Evolutionary conservation across 176 grass and related monocot genomes (phyloP), one percentile per base, ranked within the genome.

Genomic region (Panicum miliaceum): DNA sequence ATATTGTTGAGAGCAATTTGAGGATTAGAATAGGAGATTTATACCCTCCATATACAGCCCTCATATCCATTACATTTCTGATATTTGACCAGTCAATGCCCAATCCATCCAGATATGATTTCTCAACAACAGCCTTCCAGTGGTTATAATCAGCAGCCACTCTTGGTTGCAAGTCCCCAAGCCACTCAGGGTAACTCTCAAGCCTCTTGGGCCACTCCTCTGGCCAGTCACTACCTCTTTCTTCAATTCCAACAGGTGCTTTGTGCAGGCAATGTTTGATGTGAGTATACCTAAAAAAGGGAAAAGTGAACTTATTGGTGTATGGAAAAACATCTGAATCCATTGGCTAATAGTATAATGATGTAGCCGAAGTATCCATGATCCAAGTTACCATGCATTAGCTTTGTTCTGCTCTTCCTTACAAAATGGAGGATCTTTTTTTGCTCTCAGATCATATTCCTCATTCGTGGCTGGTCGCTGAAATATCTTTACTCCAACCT

Each of bases 161-260:
- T 54, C 81, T 90, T 82, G 84, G 87, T 40, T 93, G 85, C 64
- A 83, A 89, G 64, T 93, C 91, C 27, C 84, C 89, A 51, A 98
- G 91, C 96, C 96, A 98, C 15, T 98, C 96, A 61, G 93, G 89
- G 77, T 83, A 93, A 58, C 73, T 85, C 42, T 89, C 89, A 8
- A 98, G 81, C 88, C 96, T 95, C 87, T 91, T 98, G 38, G 93
- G 96, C 96, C 96, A 98, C 18, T 98, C 93, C 65, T 91, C 92
- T 69, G 96, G 96, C 96, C 96, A 98, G 36, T 94, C 93, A 75
- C 89, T 95, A 26, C 93, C 96, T 78, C 91, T 88, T 87, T 94
- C 89, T 87, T 98, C 96, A 22, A 98, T 95, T 77, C 91, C 85
- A 64, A 86, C 85, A 70, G 96, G 91, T 77, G 92, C 87, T 85